These are phyloP conservation scores for Collybiopsis luxurians DNA, from an alignment of 768 basidiomycete species.

Conservation along the genomic window DNA sequence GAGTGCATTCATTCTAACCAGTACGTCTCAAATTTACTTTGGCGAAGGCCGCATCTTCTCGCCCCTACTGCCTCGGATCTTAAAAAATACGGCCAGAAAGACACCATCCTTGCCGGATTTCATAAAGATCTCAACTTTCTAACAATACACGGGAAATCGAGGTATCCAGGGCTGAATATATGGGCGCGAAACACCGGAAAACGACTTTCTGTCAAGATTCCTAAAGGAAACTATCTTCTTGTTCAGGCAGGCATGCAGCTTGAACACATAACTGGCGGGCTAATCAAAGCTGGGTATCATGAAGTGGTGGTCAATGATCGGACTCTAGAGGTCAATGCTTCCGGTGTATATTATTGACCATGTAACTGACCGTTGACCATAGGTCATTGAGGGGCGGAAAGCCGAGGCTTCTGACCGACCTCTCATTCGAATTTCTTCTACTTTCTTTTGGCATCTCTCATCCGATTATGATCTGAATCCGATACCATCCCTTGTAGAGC, in stretches of 20 bases:
- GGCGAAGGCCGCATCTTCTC: slow-evolving; percentile 72
- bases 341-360: not conserved
- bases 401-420: slow-evolving; percentile 69
- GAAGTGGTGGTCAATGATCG: slow-evolving; percentile 85
- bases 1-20: slow-evolving; percentile 3
- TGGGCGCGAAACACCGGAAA: slow-evolving; percentile 96
- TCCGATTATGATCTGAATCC: slow-evolving; percentile 80
- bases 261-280: slow-evolving; percentile 79
- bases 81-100: slow-evolving; percentile 67
- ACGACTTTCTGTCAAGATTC: slow-evolving; percentile 84
- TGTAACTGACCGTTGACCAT: not conserved
- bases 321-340: slow-evolving; percentile 57
- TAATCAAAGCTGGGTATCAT: slow-evolving; percentile 91
- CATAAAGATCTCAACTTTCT: slow-evolving; percentile 94
- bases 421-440: slow-evolving; percentile 91
- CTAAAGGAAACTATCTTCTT: slow-evolving; percentile 75
- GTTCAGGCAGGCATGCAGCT: slow-evolving; percentile 97
- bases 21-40: not conserved
- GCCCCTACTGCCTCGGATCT: slow-evolving; percentile 95
- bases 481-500: slow-evolving; percentile 49
- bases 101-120: slow-evolving; percentile 91
- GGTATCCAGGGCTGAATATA: slow-evolving; percentile 86
- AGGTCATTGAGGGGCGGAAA: slow-evolving; percentile 67
- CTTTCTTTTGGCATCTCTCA: slow-evolving; percentile 93
- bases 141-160: slow-evolving; percentile 85